Conservation (phyloP, 371 early-diverging fungal genomes). For the Mortierella sp. region DNA sequence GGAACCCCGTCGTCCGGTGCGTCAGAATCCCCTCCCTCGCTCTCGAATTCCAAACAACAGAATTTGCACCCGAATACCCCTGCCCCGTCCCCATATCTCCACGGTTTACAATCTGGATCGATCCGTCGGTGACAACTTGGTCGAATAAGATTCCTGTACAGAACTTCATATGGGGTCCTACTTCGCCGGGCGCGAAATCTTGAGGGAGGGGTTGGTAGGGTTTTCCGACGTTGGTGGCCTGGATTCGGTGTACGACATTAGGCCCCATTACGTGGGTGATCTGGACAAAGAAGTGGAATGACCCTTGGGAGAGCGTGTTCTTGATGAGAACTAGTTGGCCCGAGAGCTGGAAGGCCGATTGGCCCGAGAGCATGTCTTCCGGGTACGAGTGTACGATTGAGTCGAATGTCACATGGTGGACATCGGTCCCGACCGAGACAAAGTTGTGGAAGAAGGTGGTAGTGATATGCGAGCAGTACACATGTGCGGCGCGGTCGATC, state of each 20-base stretch:
- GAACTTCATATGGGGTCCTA: constrained; percentile 67
- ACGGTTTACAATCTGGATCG: constrained; percentile 46
- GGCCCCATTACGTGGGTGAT: constrained; percentile 63
- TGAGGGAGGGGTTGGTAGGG: constrained; percentile 30
- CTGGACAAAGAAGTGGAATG: constrained; percentile 63
- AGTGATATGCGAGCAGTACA: constrained; percentile 58
- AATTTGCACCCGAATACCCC: constrained; percentile 65
- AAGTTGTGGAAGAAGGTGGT: constrained; percentile 65
- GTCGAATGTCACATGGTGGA: constrained; percentile 60
- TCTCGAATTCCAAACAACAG: constrained; percentile 65
- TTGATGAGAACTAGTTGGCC: constrained; percentile 61
- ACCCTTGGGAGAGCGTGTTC: constrained; percentile 60
- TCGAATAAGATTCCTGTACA: constrained; percentile 58
- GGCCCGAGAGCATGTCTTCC: constrained; percentile 59
- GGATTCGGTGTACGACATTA: constrained; percentile 59
- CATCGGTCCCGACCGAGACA: constrained; percentile 55
- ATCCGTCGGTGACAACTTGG: constrained; percentile 47
- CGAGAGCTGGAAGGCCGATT: constrained; percentile 66
- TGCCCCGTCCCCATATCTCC: constrained; percentile 59
- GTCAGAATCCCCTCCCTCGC: constrained; percentile 63
- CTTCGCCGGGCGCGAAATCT: constrained; percentile 57
- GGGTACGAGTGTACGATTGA: constrained; percentile 55
- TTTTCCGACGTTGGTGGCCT: constrained; percentile 34
- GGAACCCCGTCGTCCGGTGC: constrained; percentile 58
- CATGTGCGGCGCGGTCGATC: constrained; percentile 59